Base-by-base conservation (phyloP, 306 rosid species). In the Cajanus cajan region DNA sequence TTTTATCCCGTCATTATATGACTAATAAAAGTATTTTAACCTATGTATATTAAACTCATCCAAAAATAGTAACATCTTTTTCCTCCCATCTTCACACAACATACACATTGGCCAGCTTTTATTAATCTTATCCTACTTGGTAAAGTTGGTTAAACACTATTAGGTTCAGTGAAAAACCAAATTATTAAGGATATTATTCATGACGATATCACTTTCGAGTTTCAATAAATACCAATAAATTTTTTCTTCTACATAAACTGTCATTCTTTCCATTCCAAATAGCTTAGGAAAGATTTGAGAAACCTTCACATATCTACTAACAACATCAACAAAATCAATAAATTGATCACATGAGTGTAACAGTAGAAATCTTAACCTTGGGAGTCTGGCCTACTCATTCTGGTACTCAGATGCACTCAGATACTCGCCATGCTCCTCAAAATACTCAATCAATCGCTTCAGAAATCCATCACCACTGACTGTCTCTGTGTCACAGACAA, bases 381-480 rank as follows among this genome's bases (percentile, higher is more conserved):
- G 50, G 68, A 50, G 40, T 64, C 81, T 57, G 11, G 69, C 78
- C 86, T 84, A 88, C 74, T 85, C 92, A 79, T 88, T 90, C 84
- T 80, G 79, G 82, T 87, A 95, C 81, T 95, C 99, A 0, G 99
- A 93, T 76, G 93, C 99, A 85, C 98, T 91, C 77, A 69, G 88
- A 89, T 93, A 95, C 82, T 91, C 99, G 0, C 92, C 97, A 41
- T 91, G 86, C 86, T 91, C 94, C 87, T 95, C 98, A 80, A 95
- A 93, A 80, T 95, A 91, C 86, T 95, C 99, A 24, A 88, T 79
- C 86, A 95, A 82, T n/a, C 98, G 89, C 83, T 87, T 93, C 74
- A 95, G 80, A 84, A 95, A 95, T 48, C 82, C 96, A 74, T 95
- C 93, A 33, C 84, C 73, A 65, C 83, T 91, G 77, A 93, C 97